Base-by-base conservation (phyloP, 169 alveolate species). In the Neospora caninum region DNA sequence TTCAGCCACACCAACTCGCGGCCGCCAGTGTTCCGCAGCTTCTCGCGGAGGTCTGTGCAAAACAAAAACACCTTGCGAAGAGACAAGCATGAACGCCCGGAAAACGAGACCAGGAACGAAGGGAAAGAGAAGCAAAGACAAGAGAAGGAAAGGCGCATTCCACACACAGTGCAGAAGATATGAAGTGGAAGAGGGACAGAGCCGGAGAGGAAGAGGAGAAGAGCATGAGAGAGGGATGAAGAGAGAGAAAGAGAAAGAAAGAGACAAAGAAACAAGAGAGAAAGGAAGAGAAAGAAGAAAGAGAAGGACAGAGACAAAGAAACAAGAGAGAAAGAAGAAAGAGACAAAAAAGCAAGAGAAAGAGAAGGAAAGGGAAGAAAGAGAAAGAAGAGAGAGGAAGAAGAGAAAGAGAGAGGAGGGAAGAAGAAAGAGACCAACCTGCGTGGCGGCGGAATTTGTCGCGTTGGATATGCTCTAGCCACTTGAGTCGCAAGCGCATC, bases 1-100 rank as follows among this genome's bases (percentile, higher is more conserved):
- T 94, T 94, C 31, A 80, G 73, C 96, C 96, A 94, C 29, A 91
- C 95, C 25, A 94, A 41, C n/a, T 91, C 94, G 43, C 96, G 89
- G 69, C 92, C 94, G 38, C 93, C 96, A 13, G 96, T 94, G 78
- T 94, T 91, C 45, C 54, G 31, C 93, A 94, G 92, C 93, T 94
- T 91, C 42, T 84, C 93, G 20, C 96, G 93, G 20, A 94, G 29
- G 7, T 94, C 96, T 94, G 95, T 13, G 58, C 58, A 67, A n/a
- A 29, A 25, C 67, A 4, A 41, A n/a, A n/a, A n/a, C n/a, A n/a
- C n/a, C n/a, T n/a, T n/a, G n/a, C n/a, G n/a, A n/a, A n/a, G n/a
- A n/a, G n/a, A n/a, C n/a, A n/a, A n/a, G n/a, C n/a, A n/a, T n/a
- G n/a, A n/a, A n/a, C n/a, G n/a, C n/a, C n/a, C n/a, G n/a, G n/a